Evolutionary conservation across 2,329 filamentous ascomycete species (phyloP).

Genomic region (Colletotrichum scovillei): DNA sequence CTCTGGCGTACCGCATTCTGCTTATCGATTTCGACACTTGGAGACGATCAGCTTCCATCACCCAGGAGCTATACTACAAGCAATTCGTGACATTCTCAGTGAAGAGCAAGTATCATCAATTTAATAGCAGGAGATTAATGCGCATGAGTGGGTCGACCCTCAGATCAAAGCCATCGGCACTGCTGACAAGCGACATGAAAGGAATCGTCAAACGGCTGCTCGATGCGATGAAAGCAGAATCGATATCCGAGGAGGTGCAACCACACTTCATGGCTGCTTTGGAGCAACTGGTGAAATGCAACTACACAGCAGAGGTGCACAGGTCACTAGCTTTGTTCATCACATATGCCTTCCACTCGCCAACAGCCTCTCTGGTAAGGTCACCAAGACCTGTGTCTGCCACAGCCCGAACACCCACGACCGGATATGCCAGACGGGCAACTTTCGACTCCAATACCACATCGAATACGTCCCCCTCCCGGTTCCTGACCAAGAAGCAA

Average conservation of each 20-base stretch:
- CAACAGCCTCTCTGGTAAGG: constrained; percentile 59
- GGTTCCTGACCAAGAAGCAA: constrained; percentile 71
- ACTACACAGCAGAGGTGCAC: constrained; percentile 85
- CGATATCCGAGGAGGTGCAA: constrained; percentile 77
- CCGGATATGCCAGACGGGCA: constrained; percentile 50
- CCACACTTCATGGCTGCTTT: constrained; percentile 84
- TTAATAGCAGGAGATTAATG: constrained; percentile 87
- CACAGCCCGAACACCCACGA: constrained; percentile 53
- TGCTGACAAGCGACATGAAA: constrained; percentile 48
- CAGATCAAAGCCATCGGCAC: constrained; percentile 15
- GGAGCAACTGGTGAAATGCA: constrained; percentile 81
- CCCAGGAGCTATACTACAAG: constrained; percentile 90
- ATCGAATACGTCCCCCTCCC: constrained; percentile 46
- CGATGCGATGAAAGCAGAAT: constrained; percentile 89
- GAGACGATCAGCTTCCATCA: constrained; percentile 80
- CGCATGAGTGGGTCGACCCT: constrained; percentile 79
- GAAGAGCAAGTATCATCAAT: constrained; percentile 91
- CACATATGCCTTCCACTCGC: constrained; percentile 85
- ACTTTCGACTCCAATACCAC: constrained; percentile 46
- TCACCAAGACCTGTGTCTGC: constrained; percentile 60
- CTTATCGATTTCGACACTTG: constrained; percentile 95
- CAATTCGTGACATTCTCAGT: constrained; percentile 91
- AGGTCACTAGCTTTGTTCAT: constrained; percentile 91
- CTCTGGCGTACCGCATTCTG: constrained; percentile 90
- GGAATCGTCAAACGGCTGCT: constrained; percentile 91